A percentile compares a stretch with the other conserved stretches of the same genome.
Evolutionary conservation across 2,329 filamentous ascomycete species (phyloP).

Genomic region (Ophiostoma sp.): DNA sequence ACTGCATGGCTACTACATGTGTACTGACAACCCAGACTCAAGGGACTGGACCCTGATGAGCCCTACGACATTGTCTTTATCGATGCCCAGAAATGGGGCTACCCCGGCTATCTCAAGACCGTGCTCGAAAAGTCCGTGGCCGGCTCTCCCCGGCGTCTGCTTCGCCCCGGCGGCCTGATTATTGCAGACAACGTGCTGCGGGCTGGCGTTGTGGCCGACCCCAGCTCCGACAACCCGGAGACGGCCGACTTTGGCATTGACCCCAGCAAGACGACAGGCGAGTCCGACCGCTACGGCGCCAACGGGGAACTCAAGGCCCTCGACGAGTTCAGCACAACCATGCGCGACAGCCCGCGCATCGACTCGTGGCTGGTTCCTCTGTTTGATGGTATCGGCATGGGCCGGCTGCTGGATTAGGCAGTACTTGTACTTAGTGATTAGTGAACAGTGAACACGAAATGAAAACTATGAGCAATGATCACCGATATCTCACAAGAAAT

Average conservation of each 20-base stretch:
- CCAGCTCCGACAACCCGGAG: slow-evolving; percentile 33
- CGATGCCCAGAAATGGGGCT: slow-evolving; percentile 51
- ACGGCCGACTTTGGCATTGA: background rate
- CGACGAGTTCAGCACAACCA: slow-evolving; percentile 35
- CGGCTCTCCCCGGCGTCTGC: slow-evolving; percentile 37
- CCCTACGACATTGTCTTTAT: slow-evolving; percentile 53
- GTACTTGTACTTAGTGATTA: background rate
- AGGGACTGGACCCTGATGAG: slow-evolving; percentile 34
- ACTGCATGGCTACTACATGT: background rate
- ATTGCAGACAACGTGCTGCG: slow-evolving; percentile 52
- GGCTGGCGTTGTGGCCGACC: slow-evolving; percentile 44
- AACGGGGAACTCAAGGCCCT: slow-evolving; percentile 29
- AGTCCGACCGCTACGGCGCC: slow-evolving; percentile 15
- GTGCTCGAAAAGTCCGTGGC: slow-evolving; percentile 43
- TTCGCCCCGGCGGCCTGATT: slow-evolving; percentile 47
- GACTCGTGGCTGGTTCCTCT: slow-evolving; percentile 38
- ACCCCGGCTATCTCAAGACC: slow-evolving; percentile 44
- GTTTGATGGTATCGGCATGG: slow-evolving; percentile 38
- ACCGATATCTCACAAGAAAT: background rate
- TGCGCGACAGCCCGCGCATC: slow-evolving; percentile 33
- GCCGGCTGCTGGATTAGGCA: slow-evolving; percentile 30
- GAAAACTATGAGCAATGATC: background rate
- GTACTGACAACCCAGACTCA: slow-evolving; percentile 30
- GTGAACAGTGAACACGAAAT: background rate
- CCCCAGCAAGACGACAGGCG: slow-evolving; percentile 10